A percentile compares a stretch with the other conserved stretches of the same genome.
Evolutionary conservation across 805 yeast genomes (phyloP).

Genomic region (Suhomyces pyralidae): DNA sequence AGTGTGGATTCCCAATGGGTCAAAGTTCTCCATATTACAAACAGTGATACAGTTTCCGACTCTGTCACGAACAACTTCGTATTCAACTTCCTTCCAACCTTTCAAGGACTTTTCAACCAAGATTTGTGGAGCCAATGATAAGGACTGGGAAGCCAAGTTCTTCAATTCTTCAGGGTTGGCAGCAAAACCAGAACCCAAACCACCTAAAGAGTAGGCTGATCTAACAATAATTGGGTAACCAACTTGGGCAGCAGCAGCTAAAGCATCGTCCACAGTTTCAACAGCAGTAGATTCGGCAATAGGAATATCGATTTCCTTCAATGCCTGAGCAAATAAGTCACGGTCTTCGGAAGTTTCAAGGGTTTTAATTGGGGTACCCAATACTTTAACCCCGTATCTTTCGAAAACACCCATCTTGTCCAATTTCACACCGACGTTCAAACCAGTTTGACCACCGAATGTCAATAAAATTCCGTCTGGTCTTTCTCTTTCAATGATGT

Average conservation of each 20-base stretch:
- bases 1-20: conserved; percentile 96
- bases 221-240: conserved; percentile 97
- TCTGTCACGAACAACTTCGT: conserved; percentile 96
- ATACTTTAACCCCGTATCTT: conserved; percentile 85
- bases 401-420: conserved; percentile 94
- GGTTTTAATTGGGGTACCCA: conserved; percentile 97
- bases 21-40: conserved; percentile 98
- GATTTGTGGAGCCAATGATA: conserved; percentile 90
- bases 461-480: conserved; percentile 96
- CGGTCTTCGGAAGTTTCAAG: conserved; percentile 97
- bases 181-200: conserved; percentile 97
- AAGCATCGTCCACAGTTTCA: conserved; percentile 87
- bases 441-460: conserved; percentile 98
- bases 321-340: conserved; percentile 91
- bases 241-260: conserved; percentile 80
- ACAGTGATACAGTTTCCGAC: conserved; percentile 97
- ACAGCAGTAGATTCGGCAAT: conserved; percentile 97
- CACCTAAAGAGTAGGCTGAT: conserved; percentile 96
- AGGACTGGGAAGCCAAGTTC: conserved; percentile 84
- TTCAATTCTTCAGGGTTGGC: conserved; percentile 75
- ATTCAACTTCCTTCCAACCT: conserved; percentile 99
- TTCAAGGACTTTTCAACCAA: conserved; percentile 94
- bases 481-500: conserved; percentile 91
- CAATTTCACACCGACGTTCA: conserved; percentile 92
- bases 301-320: conserved; percentile 92